Conservation (phyloP, 768 basidiomycete species). For the Suillus spraguei region DNA sequence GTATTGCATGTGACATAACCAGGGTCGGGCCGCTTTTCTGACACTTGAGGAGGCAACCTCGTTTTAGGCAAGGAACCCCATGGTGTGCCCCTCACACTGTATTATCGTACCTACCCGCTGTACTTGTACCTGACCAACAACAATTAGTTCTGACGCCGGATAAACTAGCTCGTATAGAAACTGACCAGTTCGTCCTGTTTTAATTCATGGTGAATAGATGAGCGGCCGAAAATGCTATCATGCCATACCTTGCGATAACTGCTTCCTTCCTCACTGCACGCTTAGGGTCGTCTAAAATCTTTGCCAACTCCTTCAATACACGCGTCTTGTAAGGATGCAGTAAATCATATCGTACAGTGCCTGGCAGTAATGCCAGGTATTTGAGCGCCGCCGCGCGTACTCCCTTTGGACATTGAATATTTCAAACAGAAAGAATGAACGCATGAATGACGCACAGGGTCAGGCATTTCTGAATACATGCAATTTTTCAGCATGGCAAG, state of each 20-base stretch:
- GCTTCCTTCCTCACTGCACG: slow-evolving; percentile 83
- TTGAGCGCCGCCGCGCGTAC: slow-evolving; percentile 76
- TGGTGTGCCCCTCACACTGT: too few relatives aligned
- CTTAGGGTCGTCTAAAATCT: slow-evolving; percentile 87
- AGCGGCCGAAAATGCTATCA: not conserved
- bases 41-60: not conserved
- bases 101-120: slow-evolving; percentile 13
- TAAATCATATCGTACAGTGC: slow-evolving; percentile 76
- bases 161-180: not conserved
- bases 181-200: slow-evolving; percentile 33
- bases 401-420: slow-evolving; percentile 46
- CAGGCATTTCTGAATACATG: slow-evolving; percentile 49
- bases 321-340: slow-evolving; percentile 78
- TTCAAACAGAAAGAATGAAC: not conserved
- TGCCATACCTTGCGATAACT: slow-evolving; percentile 69
- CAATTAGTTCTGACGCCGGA: slow-evolving; percentile 6
- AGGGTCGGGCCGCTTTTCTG: not conserved
- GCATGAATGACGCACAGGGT: slow-evolving; percentile 47
- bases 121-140: slow-evolving; percentile 29
- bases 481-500: slow-evolving; percentile 71
- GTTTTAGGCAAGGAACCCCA: too few relatives aligned
- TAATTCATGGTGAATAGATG: slow-evolving; percentile 11
- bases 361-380: slow-evolving; percentile 75
- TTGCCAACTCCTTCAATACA: slow-evolving; percentile 75
- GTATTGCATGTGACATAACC: not conserved